These are phyloP conservation scores for Ploettnerulaceae sp. DNA, from an alignment of 2,329 filamentous ascomycete genomes.

Conservation along the genomic window DNA sequence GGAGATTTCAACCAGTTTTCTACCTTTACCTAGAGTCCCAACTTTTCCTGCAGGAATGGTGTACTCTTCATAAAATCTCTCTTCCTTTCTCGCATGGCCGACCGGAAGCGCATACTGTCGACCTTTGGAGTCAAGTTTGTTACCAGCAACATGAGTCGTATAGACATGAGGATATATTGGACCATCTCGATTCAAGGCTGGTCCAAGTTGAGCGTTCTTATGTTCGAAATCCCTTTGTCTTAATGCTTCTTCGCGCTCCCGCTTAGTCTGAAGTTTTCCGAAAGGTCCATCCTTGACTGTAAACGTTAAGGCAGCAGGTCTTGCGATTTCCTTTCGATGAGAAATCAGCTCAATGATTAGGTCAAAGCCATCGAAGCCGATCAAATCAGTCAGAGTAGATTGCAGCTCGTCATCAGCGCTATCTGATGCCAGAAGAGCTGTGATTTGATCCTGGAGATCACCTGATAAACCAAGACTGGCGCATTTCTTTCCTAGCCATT, in stretches of 20 bases:
- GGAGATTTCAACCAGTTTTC: constrained; percentile 71
- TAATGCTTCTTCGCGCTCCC: constrained; percentile 75
- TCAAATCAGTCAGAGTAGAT: constrained; percentile 78
- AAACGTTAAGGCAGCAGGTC: constrained; percentile 43
- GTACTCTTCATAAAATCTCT: constrained; percentile 84
- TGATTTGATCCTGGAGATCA: constrained; percentile 73
- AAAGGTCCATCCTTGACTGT: constrained; percentile 52
- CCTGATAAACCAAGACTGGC: constrained; percentile 61
- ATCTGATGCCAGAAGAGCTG: constrained; percentile 65
- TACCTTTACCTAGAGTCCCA: constrained; percentile 65
- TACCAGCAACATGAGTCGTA: constrained; percentile 75
- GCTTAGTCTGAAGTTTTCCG: constrained; percentile 62
- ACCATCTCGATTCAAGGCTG: constrained; percentile 64
- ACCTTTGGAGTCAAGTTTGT: constrained; percentile 74
- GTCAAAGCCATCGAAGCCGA: constrained; percentile 91
- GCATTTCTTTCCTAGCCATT: constrained; percentile 72
- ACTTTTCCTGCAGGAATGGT: constrained; percentile 77
- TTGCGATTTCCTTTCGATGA: constrained; percentile 64
- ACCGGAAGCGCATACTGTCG: constrained; percentile 77
- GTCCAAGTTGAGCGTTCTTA: constrained; percentile 68
- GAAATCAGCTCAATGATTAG: constrained; percentile 87
- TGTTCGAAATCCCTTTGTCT: constrained; percentile 74
- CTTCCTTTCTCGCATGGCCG: constrained; percentile 66
- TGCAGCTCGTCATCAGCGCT: constrained; percentile 80
- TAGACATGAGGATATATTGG: constrained; percentile 92